These are phyloP conservation scores for Ceratocystis lukuohia DNA, from an alignment of 2,329 filamentous ascomycete genomes.

Conservation along the genomic window DNA sequence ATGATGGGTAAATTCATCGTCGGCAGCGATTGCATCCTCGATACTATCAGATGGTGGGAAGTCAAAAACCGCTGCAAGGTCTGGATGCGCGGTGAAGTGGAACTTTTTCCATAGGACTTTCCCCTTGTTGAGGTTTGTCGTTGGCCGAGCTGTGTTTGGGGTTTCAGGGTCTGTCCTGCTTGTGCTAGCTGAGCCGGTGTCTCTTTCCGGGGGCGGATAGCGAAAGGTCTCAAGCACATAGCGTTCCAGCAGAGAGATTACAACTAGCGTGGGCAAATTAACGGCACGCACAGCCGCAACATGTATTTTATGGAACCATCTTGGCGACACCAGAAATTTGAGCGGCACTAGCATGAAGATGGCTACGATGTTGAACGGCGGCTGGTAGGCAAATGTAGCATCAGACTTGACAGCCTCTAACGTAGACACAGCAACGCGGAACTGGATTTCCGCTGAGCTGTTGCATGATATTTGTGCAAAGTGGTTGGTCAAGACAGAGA, in stretches of 20 bases:
- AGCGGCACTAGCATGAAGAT: constrained; percentile 61
- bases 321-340: constrained; percentile 62
- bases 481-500: constrained; percentile 75
- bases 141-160: constrained; percentile 5
- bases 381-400: constrained; percentile 68
- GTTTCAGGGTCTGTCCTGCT: constrained; percentile 16
- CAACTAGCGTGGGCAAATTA: constrained; percentile 60
- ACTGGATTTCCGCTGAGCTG: constrained; percentile 71
- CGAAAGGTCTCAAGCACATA: constrained; percentile 38
- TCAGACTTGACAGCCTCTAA: constrained; percentile 79
- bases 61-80: constrained; percentile 61
- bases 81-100: constrained; percentile 56
- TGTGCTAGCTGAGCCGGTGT: constrained; percentile 9
- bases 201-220: constrained; percentile 21
- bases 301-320: constrained; percentile 86
- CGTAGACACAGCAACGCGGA: constrained; percentile 64
- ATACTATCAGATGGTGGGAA: constrained; percentile 51
- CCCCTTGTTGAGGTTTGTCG: constrained; percentile 2
- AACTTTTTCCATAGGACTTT: constrained; percentile 50
- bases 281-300: constrained; percentile 60
- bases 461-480: constrained; percentile 67
- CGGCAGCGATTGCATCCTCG: constrained; percentile 42
- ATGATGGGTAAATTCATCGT: constrained; percentile 45
- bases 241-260: constrained; percentile 59
- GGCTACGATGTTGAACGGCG: constrained; percentile 72